Base-by-base conservation (phyloP, 73 alveolate species). In the Stentor roeselii region DNA sequence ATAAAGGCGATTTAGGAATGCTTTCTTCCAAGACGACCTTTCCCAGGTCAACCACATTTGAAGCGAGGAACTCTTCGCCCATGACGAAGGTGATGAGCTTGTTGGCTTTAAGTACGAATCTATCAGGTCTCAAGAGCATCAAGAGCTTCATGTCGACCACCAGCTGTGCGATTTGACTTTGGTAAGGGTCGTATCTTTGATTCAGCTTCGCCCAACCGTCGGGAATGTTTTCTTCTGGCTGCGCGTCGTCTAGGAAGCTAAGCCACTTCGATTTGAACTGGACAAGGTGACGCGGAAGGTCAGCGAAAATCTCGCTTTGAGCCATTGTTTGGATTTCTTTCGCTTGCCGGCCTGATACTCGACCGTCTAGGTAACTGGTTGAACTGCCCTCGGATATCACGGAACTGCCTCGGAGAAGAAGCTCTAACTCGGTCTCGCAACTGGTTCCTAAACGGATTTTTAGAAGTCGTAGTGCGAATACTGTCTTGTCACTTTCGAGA, bases 391-490 rank as follows among this genome's bases (percentile, higher is more conserved):
- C 80, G 14, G 90, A 93, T 74, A 88, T 60, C 2, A 85, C 60
- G 15, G 95, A 85, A 4, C 95, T 88, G 3, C 95, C 90, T 80
- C 92, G 93, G 41, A 93, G 85, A 75, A 97, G 84, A 37, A 89
- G 60, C 39, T 93, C 90, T 40, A 95, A 93, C 77, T 95, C 96
- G 38, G 87, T 74, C 78, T 90, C 97, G 75, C 93, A 94, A 36
- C 87, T 87, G 40, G 90, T 94, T n/a, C 94, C 97, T 30, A 97
- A 86, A 85, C 95, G 91, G 38, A 97, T 95, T 86, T 97, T 91
- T 1, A 97, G 95, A n/a, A 97, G 93, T 86, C 99, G 92, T 88
- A 97, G 87, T 35, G 99, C 98, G 80, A 93, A 92, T 15, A 95
- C 86, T 39, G 91, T 83, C 74, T 91, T 87, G 89, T 96, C 97